Evolutionary conservation across 208 protist genomes (phyloP).

Genomic region (Acanthamoeba royreba): DNA sequence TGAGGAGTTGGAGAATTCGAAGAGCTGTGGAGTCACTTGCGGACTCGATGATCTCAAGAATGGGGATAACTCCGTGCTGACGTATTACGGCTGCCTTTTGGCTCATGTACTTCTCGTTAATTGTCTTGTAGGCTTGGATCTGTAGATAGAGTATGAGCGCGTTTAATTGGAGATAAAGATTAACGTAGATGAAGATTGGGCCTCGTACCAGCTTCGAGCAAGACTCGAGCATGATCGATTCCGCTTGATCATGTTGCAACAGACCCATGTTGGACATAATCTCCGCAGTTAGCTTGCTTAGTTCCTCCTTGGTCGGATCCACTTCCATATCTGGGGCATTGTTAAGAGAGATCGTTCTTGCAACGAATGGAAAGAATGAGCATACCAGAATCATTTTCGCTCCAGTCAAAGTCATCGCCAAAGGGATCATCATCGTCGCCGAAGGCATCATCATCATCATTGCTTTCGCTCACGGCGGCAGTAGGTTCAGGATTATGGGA

Average conservation of each 20-base stretch:
- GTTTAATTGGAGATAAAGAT: neutral
- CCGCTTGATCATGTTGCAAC: neutral
- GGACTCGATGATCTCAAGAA: constrained; percentile 76
- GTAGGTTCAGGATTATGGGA: neutral
- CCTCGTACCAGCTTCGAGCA: constrained; percentile 50
- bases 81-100: constrained; percentile 67
- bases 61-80: constrained; percentile 76
- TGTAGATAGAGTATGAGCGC: neutral
- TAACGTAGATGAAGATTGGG: neutral
- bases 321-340: neutral
- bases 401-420: constrained; percentile 30
- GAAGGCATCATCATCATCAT: constrained; percentile 20
- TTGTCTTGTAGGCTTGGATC: neutral
- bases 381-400: neutral
- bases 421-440: constrained; percentile 50
- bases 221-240: constrained; percentile 3
- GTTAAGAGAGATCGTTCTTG: neutral
- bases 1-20: constrained; percentile 65
- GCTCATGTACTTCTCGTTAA: constrained; percentile 60
- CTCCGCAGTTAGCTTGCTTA: neutral
- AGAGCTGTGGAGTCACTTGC: constrained; percentile 49
- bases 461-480: neutral
- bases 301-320: constrained; percentile 8
- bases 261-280: constrained; percentile 26
- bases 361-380: neutral